Evolutionary conservation across 1,284 basidiomycete genomes (phyloP).

Genomic region (Porphyrellus sp.): DNA sequence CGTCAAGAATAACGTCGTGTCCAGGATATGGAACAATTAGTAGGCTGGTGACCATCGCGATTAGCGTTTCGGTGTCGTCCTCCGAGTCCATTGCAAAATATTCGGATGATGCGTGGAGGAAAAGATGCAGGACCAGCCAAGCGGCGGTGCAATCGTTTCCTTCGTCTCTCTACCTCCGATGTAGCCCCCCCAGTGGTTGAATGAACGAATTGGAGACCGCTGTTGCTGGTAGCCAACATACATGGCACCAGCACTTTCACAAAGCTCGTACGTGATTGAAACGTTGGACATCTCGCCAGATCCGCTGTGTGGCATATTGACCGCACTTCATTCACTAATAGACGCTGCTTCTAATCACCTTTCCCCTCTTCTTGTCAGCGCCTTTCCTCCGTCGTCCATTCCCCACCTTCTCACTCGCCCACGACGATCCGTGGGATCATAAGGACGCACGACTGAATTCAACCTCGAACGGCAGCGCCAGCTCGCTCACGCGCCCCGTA

Average conservation of each 20-base stretch:
- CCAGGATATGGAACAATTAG: slow-evolving; percentile 40
- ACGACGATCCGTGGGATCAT: slow-evolving; percentile 33
- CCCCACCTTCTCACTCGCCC: background rate
- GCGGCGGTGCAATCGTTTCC: background rate
- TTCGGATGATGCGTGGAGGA: background rate
- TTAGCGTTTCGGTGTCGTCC: slow-evolving; percentile 63
- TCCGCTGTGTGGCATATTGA: slow-evolving; percentile 3
- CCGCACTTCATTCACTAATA: slow-evolving; percentile 1
- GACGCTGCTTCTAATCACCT: slow-evolving; percentile 13
- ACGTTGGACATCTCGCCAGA: background rate
- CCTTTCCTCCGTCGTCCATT: background rate
- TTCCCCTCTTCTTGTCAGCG: slow-evolving; percentile 6
- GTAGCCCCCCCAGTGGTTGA: too few species aligned
- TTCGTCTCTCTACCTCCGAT: too few species aligned
- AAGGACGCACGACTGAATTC: too few species aligned
- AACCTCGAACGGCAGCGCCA: slow-evolving; percentile 48
- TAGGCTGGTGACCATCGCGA: slow-evolving; percentile 64
- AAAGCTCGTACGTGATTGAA: slow-evolving; percentile 17
- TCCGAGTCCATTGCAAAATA: slow-evolving; percentile 25
- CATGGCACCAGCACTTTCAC: background rate
- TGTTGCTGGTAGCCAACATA: background rate
- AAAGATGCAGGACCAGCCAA: background rate
- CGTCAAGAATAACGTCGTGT: slow-evolving; percentile 51
- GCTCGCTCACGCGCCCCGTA: slow-evolving; percentile 50
- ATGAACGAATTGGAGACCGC: slow-evolving; percentile 13